Conservation (phyloP, 163 green algal species). For the Volvox carteri region DNA sequence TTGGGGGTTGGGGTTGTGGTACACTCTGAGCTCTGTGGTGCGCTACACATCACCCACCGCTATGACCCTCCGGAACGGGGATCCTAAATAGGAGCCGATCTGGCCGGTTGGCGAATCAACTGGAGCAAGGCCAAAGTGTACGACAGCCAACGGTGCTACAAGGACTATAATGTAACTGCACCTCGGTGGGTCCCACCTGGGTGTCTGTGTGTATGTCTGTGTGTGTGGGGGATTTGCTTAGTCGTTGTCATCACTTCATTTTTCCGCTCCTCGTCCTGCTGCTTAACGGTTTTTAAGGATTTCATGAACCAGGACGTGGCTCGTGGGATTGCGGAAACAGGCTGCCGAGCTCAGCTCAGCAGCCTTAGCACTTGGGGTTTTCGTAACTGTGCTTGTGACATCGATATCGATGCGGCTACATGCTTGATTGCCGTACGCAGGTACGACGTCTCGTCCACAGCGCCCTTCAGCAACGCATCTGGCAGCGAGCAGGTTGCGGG, state of each 20-base stretch:
- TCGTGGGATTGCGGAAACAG: not conserved
- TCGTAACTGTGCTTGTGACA: not conserved
- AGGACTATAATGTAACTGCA: not conserved
- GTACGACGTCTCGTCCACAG: not conserved
- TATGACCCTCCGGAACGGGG: too few species aligned
- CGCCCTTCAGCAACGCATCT: not conserved
- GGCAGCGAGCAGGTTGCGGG: not conserved
- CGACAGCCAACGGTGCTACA: slow-evolving; percentile 7
- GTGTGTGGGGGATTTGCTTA: not conserved
- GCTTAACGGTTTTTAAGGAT: too few species aligned
- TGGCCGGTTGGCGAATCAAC: slow-evolving; percentile 16
- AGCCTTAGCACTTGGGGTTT: not conserved
- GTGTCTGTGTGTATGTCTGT: not conserved
- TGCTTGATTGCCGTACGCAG: not conserved
- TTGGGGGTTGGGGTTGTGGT: not conserved
- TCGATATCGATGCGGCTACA: not conserved
- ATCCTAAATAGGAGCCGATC: slow-evolving; percentile 7
- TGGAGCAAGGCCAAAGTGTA: slow-evolving; percentile 52
- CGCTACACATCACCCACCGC: too few species aligned
- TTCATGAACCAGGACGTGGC: too few species aligned
- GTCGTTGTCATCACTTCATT: too few species aligned
- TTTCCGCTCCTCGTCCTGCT: too few species aligned
- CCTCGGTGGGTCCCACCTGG: not conserved
- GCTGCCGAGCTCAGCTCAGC: not conserved
- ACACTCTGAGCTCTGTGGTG: too few species aligned